Conservation (phyloP, 2,329 filamentous ascomycete genomes). For the Rhinocladiella similis region DNA sequence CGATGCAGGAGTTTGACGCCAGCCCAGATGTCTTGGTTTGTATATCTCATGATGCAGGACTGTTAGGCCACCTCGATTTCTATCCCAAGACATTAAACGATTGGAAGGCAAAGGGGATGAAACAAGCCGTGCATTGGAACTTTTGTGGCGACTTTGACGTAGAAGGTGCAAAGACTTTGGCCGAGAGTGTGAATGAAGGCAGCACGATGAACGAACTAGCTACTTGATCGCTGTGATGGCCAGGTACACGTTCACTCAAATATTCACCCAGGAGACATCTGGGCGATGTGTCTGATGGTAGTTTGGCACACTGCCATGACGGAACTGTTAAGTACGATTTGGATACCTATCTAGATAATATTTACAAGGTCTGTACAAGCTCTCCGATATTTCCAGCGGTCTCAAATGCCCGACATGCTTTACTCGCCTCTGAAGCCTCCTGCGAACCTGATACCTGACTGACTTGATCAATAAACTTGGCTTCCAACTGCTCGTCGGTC, state of each 20-base stretch:
- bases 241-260: too few relatives aligned
- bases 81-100: constrained; percentile 37
- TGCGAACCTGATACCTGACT: constrained; percentile 42
- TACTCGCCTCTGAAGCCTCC: constrained; percentile 37
- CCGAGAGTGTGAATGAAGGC: neutral
- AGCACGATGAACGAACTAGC: too few relatives aligned
- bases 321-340: too few relatives aligned
- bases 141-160: constrained; percentile 10
- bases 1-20: constrained; percentile 38
- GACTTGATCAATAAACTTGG: constrained; percentile 54
- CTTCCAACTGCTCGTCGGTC: constrained; percentile 46
- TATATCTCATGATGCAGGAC: constrained; percentile 37
- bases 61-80: constrained; percentile 36
- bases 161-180: neutral
- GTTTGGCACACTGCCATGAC: too few relatives aligned
- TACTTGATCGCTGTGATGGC: too few relatives aligned
- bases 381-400: constrained; percentile 35
- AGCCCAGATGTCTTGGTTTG: constrained; percentile 36
- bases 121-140: constrained; percentile 13
- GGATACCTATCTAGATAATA: too few relatives aligned
- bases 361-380: constrained; percentile 26
- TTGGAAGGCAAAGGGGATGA: constrained; percentile 36
- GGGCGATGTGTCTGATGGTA: too few relatives aligned
- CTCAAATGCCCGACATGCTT: constrained; percentile 35
- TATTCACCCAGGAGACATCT: too few relatives aligned